Conservation (phyloP, 1,139 yeast species). For the Pichia terricola region DNA sequence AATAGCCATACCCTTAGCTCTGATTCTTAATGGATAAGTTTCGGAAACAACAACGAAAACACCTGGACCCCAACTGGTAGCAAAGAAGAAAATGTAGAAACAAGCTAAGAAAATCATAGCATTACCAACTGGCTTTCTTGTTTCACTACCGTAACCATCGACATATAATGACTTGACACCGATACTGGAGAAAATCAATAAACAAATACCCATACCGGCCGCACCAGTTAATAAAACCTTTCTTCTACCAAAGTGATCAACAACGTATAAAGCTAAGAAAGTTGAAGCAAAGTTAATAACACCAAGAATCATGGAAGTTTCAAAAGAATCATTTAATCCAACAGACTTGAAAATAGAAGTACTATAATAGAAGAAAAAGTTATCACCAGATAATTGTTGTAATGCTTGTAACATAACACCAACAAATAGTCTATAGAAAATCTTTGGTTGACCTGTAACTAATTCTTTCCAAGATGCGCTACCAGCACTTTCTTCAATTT, state of each 20-base stretch:
- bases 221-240: conserved; percentile 55
- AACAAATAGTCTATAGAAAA: conserved; percentile 52
- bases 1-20: conserved; percentile 72
- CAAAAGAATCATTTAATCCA: conserved; percentile 64
- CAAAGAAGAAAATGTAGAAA: conserved; percentile 72
- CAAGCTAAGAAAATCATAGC: conserved; percentile 75
- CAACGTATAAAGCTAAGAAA: conserved; percentile 53
- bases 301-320: conserved; percentile 71
- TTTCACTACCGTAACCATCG: conserved; percentile 31
- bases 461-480: conserved; percentile 62
- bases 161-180: conserved; percentile 60
- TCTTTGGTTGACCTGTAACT: conserved; percentile 56
- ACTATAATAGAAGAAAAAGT: conserved; percentile 77
- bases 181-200: conserved; percentile 56
- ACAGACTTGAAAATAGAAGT: conserved; percentile 70
- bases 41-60: conserved; percentile 74
- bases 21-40: conserved; percentile 66
- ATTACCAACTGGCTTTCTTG: conserved; percentile 49
- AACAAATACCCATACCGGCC: conserved; percentile 53
- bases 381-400: conserved; percentile 75
- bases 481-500: conserved; percentile 54
- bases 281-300: conserved; percentile 72
- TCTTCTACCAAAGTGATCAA: conserved; percentile 68
- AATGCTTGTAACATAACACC: conserved; percentile 60
- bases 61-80: conserved; percentile 83